Evolutionary conservation across 306 rosid species (phyloP).

Genomic region (Abrus pulchellus): DNA sequence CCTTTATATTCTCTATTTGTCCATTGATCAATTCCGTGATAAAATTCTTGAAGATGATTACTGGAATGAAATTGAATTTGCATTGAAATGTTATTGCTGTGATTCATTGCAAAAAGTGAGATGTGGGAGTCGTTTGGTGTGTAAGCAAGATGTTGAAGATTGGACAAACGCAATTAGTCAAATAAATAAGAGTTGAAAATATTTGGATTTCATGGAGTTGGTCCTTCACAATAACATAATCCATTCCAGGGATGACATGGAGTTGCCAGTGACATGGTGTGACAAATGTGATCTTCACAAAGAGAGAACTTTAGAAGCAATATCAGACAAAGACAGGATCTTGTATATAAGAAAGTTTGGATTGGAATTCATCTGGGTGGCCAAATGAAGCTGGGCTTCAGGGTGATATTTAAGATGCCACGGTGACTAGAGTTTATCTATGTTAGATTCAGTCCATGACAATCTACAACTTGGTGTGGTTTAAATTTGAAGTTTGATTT

Average conservation of each 20-base stretch:
- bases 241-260: background rate
- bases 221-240: background rate
- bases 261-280: conserved; percentile 19
- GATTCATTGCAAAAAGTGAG: background rate
- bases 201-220: background rate
- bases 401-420: too few species aligned
- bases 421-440: too few species aligned
- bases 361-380: too few species aligned
- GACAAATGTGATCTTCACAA: background rate
- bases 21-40: conserved; percentile 27
- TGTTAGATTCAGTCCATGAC: background rate
- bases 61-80: conserved; percentile 44
- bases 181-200: background rate
- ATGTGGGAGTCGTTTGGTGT: conserved; percentile 22
- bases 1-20: conserved; percentile 49
- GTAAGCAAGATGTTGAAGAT: conserved; percentile 38
- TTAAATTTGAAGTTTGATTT: background rate
- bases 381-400: too few species aligned
- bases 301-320: too few species aligned
- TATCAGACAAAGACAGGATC: too few species aligned
- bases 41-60: conserved; percentile 34
- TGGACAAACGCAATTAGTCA: background rate
- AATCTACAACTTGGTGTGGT: background rate
- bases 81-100: conserved; percentile 32
- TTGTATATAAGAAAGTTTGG: too few species aligned